Evolutionary conservation across 257 asterid species (phyloP).

Genomic region (Primulina eburnea): DNA sequence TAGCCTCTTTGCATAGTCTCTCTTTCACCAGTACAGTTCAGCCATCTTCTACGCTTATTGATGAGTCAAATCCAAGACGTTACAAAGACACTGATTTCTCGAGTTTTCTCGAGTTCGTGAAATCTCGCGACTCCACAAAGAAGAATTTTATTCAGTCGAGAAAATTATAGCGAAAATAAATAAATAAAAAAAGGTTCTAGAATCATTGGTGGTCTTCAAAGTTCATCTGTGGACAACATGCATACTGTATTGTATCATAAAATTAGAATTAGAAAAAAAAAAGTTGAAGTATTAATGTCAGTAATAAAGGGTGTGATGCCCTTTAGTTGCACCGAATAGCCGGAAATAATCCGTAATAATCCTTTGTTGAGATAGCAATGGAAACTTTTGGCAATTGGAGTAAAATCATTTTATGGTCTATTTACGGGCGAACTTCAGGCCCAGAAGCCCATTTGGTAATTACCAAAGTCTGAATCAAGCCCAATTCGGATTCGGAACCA

Average conservation of each 20-base stretch:
- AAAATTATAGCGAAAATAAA: conserved; percentile 30
- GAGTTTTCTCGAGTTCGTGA: conserved; percentile 45
- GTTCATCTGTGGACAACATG: conserved; percentile 12
- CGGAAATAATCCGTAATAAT: too few relatives aligned
- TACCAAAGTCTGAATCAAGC: neutral
- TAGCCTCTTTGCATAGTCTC: conserved; percentile 75
- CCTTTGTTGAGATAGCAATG: too few relatives aligned
- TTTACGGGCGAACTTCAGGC: neutral
- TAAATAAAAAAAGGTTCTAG: neutral
- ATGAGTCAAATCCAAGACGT: conserved; percentile 49
- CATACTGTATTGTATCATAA: conserved; percentile 19
- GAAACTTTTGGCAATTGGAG: too few relatives aligned
- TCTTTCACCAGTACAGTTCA: conserved; percentile 51
- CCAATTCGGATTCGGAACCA: neutral
- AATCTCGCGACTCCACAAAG: conserved; percentile 50
- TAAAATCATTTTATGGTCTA: too few relatives aligned
- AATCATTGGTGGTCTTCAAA: conserved; percentile 26
- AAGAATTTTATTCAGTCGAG: conserved; percentile 68
- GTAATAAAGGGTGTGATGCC: too few relatives aligned
- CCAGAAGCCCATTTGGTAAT: neutral
- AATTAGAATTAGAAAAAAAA: neutral
- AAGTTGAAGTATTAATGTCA: too few relatives aligned
- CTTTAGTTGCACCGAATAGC: too few relatives aligned
- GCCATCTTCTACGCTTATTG: conserved; percentile 50
- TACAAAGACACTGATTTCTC: conserved; percentile 67